Percentiles rank a stretch among this genome's conserved stretches.
Evolutionary conservation across 2,329 filamentous ascomycete species (phyloP).

Genomic region (Dactylella cylindrospora): DNA sequence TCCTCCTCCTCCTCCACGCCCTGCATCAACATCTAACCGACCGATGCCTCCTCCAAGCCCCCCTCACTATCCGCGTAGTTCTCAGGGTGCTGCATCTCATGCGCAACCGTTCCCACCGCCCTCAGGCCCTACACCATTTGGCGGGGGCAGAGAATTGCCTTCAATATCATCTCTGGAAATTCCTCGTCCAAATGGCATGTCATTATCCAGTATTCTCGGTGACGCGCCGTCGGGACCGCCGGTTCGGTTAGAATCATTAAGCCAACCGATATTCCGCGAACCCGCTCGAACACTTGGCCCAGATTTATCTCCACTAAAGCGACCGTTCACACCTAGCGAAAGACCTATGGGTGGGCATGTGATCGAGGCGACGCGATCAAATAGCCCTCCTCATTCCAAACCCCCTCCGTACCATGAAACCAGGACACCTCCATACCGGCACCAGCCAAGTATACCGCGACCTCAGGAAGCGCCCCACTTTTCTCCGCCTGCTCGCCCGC

Average conservation of each 20-base stretch:
- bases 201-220: slow-evolving; percentile 39
- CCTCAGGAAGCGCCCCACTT: slow-evolving; percentile 27
- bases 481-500: slow-evolving; percentile 31
- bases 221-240: slow-evolving; percentile 33
- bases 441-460: slow-evolving; percentile 23
- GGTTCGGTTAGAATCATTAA: slow-evolving; percentile 23
- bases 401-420: slow-evolving; percentile 27
- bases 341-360: slow-evolving; percentile 35
- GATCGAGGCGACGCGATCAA: slow-evolving; percentile 34
- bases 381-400: slow-evolving; percentile 34
- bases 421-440: slow-evolving; percentile 30
- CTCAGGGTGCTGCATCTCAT: slow-evolving; percentile 27
- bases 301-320: slow-evolving; percentile 37
- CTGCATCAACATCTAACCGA: slow-evolving; percentile 23
- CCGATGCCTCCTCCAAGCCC: slow-evolving; percentile 39
- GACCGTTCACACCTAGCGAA: slow-evolving; percentile 37
- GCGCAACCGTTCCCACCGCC: slow-evolving; percentile 36
- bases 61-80: slow-evolving; percentile 32
- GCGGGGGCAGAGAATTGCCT: slow-evolving; percentile 32
- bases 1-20: slow-evolving; percentile 14
- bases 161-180: slow-evolving; percentile 38
- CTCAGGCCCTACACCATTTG: slow-evolving; percentile 9
- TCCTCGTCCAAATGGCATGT: slow-evolving; percentile 28
- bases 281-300: slow-evolving; percentile 24
- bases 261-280: slow-evolving; percentile 33